phyloP scores from a whole-genome alignment of 148 eudicot genomes.

The Rhododendron vialii region DNA sequence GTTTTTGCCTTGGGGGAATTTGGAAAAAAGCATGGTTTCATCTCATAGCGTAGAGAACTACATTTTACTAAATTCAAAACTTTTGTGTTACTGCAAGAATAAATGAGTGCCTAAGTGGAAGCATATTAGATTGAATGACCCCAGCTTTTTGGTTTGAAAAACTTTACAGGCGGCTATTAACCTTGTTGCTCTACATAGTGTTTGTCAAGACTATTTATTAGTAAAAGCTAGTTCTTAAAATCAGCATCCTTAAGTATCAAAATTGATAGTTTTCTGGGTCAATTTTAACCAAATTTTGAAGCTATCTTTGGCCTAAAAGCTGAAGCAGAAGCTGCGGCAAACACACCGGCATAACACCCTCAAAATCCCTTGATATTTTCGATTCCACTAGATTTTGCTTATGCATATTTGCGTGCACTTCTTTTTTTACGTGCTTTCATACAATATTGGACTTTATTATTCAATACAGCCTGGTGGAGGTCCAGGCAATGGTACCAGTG shows the following conservation, averaged over 20 bases:
- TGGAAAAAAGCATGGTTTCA: neutral
- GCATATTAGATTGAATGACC: neutral
- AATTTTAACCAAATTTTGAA: neutral
- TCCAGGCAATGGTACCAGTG: slow-evolving; percentile 23
- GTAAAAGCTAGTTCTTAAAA: neutral
- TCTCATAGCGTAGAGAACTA: neutral
- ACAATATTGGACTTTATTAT: neutral
- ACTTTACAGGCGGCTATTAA: neutral
- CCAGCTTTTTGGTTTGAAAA: neutral
- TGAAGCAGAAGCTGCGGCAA: neutral
- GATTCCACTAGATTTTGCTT: neutral
- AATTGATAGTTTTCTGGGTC: neutral
- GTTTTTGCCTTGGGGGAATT: neutral
- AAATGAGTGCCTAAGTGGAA: neutral
- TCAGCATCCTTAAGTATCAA: neutral
- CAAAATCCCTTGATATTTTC: neutral
- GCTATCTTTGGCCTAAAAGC: neutral
- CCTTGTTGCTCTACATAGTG: neutral
- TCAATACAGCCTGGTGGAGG: slow-evolving; percentile 29
- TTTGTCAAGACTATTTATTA: neutral
- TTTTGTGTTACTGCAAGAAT: neutral
- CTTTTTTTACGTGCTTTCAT: neutral
- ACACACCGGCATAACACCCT: neutral
- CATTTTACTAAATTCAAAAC: neutral
- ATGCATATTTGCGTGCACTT: neutral